phyloP scores from a whole-genome alignment of 805 yeast genomes.

The Candida argentea region DNA sequence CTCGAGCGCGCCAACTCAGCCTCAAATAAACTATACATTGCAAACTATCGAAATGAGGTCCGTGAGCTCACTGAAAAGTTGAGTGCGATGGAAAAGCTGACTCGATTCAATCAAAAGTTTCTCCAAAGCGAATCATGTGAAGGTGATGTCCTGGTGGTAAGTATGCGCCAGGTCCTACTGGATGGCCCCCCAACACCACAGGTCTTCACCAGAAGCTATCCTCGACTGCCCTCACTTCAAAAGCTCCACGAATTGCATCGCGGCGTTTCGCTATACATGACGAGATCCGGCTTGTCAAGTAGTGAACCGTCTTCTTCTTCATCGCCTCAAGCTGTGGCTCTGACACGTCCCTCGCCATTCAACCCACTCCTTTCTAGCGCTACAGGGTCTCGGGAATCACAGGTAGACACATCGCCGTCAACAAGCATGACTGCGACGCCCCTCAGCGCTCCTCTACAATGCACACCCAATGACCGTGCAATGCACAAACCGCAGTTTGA shows the following conservation, averaged over 20 bases:
- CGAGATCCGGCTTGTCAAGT: constrained; percentile 5
- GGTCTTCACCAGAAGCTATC: constrained; percentile 1
- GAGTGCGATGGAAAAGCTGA: constrained; percentile 1
- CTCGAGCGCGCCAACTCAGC: constrained; percentile 14
- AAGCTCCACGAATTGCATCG: constrained; percentile 20
- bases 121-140: too few species aligned
- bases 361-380: too few species aligned
- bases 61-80: constrained; percentile 9
- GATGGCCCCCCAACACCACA: constrained; percentile 15
- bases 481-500: too few species aligned
- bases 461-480: too few species aligned
- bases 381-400: too few species aligned
- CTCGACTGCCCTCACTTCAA: constrained; percentile 5
- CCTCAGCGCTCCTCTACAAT: too few species aligned
- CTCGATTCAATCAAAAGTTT: background rate
- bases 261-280: constrained; percentile 8
- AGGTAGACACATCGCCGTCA: too few species aligned
- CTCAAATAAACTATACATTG: constrained; percentile 17
- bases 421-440: too few species aligned
- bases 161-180: constrained; percentile 15
- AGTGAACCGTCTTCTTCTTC: too few species aligned
- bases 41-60: constrained; percentile 22
- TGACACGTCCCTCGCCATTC: constrained; percentile 15
- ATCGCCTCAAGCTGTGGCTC: constrained; percentile 5
- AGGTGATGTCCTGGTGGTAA: constrained; percentile 13